These are phyloP conservation scores for Cucumis sativus DNA, from an alignment of 306 rosid genomes.

Conservation along the genomic window DNA sequence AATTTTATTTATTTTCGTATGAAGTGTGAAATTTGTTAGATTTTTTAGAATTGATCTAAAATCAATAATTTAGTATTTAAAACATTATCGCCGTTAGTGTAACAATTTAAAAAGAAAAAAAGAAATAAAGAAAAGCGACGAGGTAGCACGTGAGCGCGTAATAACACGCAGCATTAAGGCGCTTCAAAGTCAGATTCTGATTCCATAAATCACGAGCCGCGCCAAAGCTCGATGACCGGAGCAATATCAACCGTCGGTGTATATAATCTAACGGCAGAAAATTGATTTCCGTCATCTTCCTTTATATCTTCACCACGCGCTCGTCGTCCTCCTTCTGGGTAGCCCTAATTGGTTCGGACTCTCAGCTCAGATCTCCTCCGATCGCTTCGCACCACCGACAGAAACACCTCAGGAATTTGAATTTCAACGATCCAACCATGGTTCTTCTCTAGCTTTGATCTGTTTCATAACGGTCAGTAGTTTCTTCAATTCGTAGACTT, in stretches of 20 bases:
- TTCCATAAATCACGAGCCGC: not conserved
- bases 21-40: too few relatives aligned
- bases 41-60: too few relatives aligned
- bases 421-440: not conserved
- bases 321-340: not conserved
- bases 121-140: too few relatives aligned
- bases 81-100: too few relatives aligned
- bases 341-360: slow-evolving; percentile 12
- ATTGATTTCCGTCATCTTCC: not conserved
- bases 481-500: not conserved
- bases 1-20: too few relatives aligned
- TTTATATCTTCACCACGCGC: slow-evolving; percentile 6
- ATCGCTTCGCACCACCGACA: not conserved
- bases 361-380: slow-evolving; percentile 4
- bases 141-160: slow-evolving; percentile 4
- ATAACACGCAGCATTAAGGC: not conserved
- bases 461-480: not conserved
- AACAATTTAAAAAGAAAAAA: too few relatives aligned
- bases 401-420: not conserved
- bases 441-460: slow-evolving; percentile 6
- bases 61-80: too few relatives aligned
- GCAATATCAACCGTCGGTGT: not conserved
- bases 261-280: not conserved
- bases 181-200: slow-evolving; percentile 1
- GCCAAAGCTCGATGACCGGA: slow-evolving; percentile 1